Evolutionary conservation across 305 asterid species (phyloP).

Genomic region (Rubia tinctorum): DNA sequence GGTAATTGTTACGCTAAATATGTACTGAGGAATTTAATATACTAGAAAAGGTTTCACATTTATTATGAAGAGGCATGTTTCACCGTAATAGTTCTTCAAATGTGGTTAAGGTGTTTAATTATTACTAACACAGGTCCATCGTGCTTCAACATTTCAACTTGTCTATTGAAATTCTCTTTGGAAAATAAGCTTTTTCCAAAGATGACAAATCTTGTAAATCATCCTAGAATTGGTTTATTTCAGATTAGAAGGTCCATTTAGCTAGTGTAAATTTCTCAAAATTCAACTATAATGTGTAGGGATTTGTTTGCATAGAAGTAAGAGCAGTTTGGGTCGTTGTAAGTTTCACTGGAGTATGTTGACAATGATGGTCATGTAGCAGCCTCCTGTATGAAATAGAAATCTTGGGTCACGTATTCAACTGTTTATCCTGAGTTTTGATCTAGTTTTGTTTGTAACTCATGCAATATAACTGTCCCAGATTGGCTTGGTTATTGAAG

Average conservation of each 20-base stretch:
- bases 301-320: not conserved
- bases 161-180: not conserved
- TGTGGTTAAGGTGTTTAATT: not conserved
- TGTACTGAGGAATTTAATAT: not conserved
- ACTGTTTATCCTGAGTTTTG: not conserved
- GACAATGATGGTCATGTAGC: not conserved
- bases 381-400: not conserved
- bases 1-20: not conserved
- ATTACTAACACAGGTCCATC: not conserved
- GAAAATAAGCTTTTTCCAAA: not conserved
- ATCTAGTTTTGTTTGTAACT: not conserved
- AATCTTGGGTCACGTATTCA: not conserved
- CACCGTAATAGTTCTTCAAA: not conserved
- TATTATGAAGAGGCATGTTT: not conserved
- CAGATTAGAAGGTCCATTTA: not conserved
- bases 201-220: not conserved
- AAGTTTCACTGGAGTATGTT: not conserved
- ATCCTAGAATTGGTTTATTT: not conserved
- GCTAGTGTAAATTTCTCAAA: not conserved
- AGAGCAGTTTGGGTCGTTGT: not conserved
- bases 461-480: conserved; percentile 25
- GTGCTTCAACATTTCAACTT: not conserved
- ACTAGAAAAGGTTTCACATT: not conserved
- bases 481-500: conserved; percentile 86
- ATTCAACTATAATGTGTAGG: not conserved